Conservation (phyloP, 768 basidiomycete genomes). For the Boletus rufocinnamomeus region DNA sequence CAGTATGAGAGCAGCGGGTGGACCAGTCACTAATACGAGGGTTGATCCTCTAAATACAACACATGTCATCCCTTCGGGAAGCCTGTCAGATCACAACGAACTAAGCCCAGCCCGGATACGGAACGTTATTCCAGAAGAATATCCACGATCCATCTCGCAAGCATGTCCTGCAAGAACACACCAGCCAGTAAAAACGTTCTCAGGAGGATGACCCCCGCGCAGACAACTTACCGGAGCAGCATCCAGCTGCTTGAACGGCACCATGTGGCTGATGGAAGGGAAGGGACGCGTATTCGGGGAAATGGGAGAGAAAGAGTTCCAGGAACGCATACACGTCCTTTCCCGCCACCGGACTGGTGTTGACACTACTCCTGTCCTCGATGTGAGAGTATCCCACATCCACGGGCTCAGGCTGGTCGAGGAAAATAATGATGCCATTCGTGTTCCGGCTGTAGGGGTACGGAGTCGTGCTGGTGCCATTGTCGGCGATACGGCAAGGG, state of each 20-base stretch:
- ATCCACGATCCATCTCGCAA: constrained; percentile 60
- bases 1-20: no score
- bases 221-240: constrained; percentile 65
- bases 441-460: constrained; percentile 89
- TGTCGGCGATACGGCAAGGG: constrained; percentile 73
- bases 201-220: neutral
- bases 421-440: constrained; percentile 60
- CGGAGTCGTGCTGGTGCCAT: constrained; percentile 65
- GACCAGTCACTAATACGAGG: no score
- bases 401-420: constrained; percentile 78
- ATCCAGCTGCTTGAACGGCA: constrained; percentile 87
- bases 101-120: neutral
- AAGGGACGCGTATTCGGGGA: constrained; percentile 65
- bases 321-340: constrained; percentile 89
- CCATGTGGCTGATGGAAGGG: constrained; percentile 90
- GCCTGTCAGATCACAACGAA: neutral
- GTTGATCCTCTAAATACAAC: neutral
- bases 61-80: neutral
- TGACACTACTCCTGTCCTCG: constrained; percentile 70
- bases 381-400: constrained; percentile 91
- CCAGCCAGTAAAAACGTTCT: neutral
- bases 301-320: constrained; percentile 76
- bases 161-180: constrained; percentile 47
- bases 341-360: constrained; percentile 84
- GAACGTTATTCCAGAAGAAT: constrained; percentile 41